Conservation (phyloP, 257 asterid genomes). For the Eustoma russellianum region DNA sequence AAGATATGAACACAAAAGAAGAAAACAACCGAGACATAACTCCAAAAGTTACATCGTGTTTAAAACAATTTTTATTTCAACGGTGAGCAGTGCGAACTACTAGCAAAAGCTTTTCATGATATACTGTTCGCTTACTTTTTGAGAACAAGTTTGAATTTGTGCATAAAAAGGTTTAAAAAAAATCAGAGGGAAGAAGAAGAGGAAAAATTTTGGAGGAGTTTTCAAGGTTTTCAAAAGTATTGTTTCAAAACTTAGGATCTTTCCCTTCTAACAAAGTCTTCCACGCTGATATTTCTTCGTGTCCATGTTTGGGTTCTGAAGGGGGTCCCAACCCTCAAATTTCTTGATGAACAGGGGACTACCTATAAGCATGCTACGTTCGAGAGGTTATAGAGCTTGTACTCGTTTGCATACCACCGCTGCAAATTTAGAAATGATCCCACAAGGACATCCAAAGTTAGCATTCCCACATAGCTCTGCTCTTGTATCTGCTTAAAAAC, state of each 20-base stretch:
- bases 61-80: no score
- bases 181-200: no score
- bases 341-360: conserved; percentile 65
- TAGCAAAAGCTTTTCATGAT: no score
- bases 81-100: no score
- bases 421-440: conserved; percentile 52
- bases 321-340: conserved; percentile 26
- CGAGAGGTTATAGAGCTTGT: conserved; percentile 60
- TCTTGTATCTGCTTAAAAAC: conserved; percentile 46
- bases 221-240: no score
- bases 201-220: no score
- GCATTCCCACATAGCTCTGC: conserved; percentile 46
- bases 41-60: no score
- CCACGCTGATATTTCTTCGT: conserved; percentile 59
- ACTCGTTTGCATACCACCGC: conserved; percentile 46
- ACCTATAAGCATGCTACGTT: conserved; percentile 80
- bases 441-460: conserved; percentile 66
- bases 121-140: no score
- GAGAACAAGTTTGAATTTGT: no score
- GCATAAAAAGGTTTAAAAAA: no score
- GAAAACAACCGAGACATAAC: conserved; percentile 33
- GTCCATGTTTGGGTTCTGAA: conserved; percentile 69
- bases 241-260: no score
- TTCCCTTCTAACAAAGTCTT: conserved; percentile 55
- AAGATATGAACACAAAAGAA: conserved; percentile 72